phyloP scores from a whole-genome alignment of 257 asterid species.

The Capsicum rhomboideum region DNA sequence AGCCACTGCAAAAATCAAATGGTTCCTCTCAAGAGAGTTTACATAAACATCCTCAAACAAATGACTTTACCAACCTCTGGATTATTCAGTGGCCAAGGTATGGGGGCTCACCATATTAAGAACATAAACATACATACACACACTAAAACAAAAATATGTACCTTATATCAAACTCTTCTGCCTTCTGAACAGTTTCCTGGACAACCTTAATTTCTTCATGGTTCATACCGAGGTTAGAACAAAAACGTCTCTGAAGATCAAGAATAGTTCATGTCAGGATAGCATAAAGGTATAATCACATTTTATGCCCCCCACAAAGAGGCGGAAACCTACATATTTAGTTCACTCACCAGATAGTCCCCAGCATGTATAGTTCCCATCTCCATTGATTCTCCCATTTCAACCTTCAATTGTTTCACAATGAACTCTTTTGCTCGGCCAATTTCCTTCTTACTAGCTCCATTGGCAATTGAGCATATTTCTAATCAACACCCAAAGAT shows the following conservation, averaged over 20 bases:
- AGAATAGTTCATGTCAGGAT: neutral
- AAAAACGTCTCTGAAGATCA: conserved; percentile 67
- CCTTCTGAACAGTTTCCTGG: conserved; percentile 82
- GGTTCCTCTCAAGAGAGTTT: neutral
- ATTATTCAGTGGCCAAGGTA: neutral
- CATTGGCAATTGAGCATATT: conserved; percentile 82
- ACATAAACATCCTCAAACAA: neutral
- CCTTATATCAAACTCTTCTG: conserved; percentile 86
- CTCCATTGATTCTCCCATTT: conserved; percentile 86
- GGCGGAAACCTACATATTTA: neutral
- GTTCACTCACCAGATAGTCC: conserved; percentile 68
- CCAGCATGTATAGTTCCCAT: conserved; percentile 92
- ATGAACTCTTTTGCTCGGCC: conserved; percentile 91
- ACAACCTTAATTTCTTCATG: conserved; percentile 78
- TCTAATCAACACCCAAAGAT: conserved; percentile 49
- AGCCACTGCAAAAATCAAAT: neutral
- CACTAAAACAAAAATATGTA: conserved; percentile 5
- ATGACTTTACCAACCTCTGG: neutral
- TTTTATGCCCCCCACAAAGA: neutral
- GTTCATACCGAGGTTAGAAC: conserved; percentile 87
- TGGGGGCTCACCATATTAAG: neutral
- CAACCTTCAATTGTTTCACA: conserved; percentile 87
- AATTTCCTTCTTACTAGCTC: conserved; percentile 87
- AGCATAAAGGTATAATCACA: neutral
- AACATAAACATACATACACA: neutral